Conservation (phyloP, 768 basidiomycete genomes). For the Udeniomyces megalosporus region DNA sequence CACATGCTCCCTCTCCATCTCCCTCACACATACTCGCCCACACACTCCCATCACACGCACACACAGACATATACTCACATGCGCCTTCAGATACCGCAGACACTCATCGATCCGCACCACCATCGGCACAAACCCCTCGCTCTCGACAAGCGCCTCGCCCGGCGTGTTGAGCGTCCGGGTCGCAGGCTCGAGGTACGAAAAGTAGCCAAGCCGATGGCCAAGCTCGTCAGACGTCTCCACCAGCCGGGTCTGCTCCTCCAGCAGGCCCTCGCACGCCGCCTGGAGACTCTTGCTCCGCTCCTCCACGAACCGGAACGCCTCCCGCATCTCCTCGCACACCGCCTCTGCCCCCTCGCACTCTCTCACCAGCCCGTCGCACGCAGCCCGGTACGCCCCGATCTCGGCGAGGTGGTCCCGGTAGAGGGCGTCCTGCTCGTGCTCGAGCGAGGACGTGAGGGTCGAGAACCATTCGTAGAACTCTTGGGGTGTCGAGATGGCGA, state of each 20-base stretch:
- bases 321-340: constrained; percentile 65
- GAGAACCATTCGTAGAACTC: constrained; percentile 97
- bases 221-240: constrained; percentile 71
- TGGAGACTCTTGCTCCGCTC: constrained; percentile 82
- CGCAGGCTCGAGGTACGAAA: constrained; percentile 82
- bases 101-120: constrained; percentile 90
- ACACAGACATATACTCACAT: no score
- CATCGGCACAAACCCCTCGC: constrained; percentile 87
- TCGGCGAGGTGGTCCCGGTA: constrained; percentile 70
- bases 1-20: no score
- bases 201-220: constrained; percentile 66
- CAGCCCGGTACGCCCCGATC: constrained; percentile 56
- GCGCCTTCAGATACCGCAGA: constrained; percentile 69
- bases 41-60: no score
- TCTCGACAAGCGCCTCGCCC: constrained; percentile 75
- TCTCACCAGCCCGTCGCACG: constrained; percentile 58
- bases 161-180: constrained; percentile 89
- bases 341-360: constrained; percentile 55
- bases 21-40: no score
- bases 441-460: constrained; percentile 70
- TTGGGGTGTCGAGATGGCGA: constrained; percentile 73
- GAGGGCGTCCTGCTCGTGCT: constrained; percentile 83
- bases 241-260: constrained; percentile 78
- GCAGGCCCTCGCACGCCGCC: constrained; percentile 71
- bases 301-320: constrained; percentile 73